phyloP scores from a whole-genome alignment of 768 basidiomycete species.

The Phaffia tasmanica region DNA sequence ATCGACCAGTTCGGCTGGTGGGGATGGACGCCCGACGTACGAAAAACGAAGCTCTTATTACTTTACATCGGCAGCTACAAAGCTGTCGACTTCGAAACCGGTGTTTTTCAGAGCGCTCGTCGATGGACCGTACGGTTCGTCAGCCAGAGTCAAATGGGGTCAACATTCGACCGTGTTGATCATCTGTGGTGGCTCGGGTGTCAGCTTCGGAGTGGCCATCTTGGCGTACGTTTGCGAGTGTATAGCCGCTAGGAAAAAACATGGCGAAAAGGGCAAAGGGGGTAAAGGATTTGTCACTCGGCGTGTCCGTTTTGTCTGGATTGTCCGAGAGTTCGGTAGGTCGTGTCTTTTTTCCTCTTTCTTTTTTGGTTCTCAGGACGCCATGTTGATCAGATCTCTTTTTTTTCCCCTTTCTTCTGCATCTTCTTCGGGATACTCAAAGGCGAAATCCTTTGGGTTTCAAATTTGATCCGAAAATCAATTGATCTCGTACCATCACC shows the following conservation, averaged over 20 bases:
- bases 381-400: slow-evolving; percentile 1
- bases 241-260: slow-evolving; percentile 45
- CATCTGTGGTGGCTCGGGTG: slow-evolving; percentile 62
- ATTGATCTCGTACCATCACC: slow-evolving; percentile 45
- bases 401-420: not conserved
- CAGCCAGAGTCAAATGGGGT: slow-evolving; percentile 51
- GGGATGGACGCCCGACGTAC: not conserved
- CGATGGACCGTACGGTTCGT: slow-evolving; percentile 61
- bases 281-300: slow-evolving; percentile 41
- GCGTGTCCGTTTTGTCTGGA: slow-evolving; percentile 64
- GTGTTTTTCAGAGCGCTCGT: slow-evolving; percentile 50
- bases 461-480: slow-evolving; percentile 54
- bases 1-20: not conserved
- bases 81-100: slow-evolving; percentile 22
- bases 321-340: slow-evolving; percentile 63
- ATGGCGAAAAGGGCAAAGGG: slow-evolving; percentile 38
- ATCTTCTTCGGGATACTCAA: not conserved
- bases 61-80: slow-evolving; percentile 21
- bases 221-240: slow-evolving; percentile 54
- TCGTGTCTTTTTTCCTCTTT: slow-evolving; percentile 16
- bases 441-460: slow-evolving; percentile 72
- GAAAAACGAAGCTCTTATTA: slow-evolving; percentile 17
- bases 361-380: not conserved
- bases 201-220: slow-evolving; percentile 58
- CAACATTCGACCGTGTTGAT: slow-evolving; percentile 52